phyloP scores from a whole-genome alignment of 306 rosid species.

The Pyrus communis region DNA sequence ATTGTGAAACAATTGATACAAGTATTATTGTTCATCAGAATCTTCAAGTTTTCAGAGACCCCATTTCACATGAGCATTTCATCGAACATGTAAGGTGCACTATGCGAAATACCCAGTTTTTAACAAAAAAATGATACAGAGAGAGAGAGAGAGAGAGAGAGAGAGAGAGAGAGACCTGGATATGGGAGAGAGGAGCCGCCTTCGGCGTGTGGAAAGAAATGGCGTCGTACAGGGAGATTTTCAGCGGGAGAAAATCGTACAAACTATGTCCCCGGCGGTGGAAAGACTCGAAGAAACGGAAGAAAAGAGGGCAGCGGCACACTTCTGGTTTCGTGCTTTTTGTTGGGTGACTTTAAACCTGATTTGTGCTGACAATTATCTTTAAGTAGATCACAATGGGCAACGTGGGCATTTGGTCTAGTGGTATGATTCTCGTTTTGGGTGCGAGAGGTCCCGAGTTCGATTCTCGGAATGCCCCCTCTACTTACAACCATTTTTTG shows the following conservation, averaged over 20 bases:
- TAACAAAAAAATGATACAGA: background rate
- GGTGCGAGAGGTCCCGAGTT: conserved; percentile 16
- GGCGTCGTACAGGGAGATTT: background rate
- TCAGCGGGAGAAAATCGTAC: background rate
- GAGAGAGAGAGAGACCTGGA: background rate
- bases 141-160: background rate
- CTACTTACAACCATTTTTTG: background rate
- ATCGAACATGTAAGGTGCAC: background rate
- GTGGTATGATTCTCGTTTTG: conserved; percentile 19
- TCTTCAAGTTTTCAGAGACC: background rate
- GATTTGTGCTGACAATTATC: background rate
- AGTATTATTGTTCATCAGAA: too few species aligned
- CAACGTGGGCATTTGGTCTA: conserved; percentile 1
- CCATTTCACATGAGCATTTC: background rate
- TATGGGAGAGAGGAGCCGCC: background rate
- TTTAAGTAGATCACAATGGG: rapidly evolving
- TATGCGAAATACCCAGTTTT: background rate
- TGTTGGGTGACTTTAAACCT: background rate
- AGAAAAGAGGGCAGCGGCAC: background rate
- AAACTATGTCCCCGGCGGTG: background rate
- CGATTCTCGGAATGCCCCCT: conserved; percentile 14
- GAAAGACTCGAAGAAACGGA: background rate
- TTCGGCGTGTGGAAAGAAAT: background rate
- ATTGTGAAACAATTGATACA: background rate
- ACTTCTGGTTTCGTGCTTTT: background rate